Evolutionary conservation across 495 filamentous ascomycete genomes (phyloP).

Genomic region (Barbatosphaeria neglecta): DNA sequence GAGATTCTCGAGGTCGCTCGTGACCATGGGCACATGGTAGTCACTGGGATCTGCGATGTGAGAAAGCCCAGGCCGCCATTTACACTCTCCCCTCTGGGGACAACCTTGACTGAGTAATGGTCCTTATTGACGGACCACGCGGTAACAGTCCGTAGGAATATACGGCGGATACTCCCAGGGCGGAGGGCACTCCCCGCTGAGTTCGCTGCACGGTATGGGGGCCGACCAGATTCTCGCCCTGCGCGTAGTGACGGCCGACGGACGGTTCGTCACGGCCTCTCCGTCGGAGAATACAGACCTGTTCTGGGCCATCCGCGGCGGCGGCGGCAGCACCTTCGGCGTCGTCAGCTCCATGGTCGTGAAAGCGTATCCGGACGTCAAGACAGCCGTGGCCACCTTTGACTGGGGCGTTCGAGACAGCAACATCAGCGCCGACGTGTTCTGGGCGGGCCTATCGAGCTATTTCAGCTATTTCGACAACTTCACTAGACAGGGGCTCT

Average conservation of each 20-base stretch:
- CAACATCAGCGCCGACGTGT: constrained; percentile 27
- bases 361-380: constrained; percentile 30
- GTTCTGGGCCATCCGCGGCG: constrained; percentile 44
- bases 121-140: background rate
- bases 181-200: constrained; percentile 32
- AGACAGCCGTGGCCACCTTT: constrained; percentile 19
- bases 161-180: constrained; percentile 31
- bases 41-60: constrained; percentile 35
- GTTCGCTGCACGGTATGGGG: constrained; percentile 29
- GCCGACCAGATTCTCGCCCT: constrained; percentile 36
- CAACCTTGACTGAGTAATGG: background rate
- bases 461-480: constrained; percentile 31
- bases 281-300: constrained; percentile 32
- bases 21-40: constrained; percentile 32
- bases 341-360: constrained; percentile 39
- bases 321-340: constrained; percentile 39
- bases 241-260: constrained; percentile 34
- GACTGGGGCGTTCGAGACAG: constrained; percentile 21
- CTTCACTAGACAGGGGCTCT: constrained; percentile 27
- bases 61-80: background rate
- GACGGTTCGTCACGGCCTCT: constrained; percentile 28
- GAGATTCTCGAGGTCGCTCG: constrained; percentile 39
- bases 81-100: background rate
- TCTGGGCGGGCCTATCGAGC: constrained; percentile 38
- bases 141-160: constrained; percentile 14